These are phyloP conservation scores for Raphanus hybrid DNA, from an alignment of 441 rosid species.

Conservation along the genomic window DNA sequence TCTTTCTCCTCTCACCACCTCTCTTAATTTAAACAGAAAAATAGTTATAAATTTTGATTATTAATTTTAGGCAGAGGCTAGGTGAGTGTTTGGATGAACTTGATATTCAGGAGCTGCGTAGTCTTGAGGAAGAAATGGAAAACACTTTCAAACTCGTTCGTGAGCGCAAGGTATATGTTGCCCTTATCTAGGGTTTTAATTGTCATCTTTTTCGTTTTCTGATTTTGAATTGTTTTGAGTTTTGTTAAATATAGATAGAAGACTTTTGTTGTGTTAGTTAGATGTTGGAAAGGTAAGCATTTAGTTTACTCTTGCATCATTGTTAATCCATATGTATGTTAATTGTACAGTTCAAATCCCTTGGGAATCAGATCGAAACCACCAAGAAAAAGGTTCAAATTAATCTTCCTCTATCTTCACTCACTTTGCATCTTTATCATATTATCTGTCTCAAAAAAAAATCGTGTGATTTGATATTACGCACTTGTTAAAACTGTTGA, in stretches of 20 bases:
- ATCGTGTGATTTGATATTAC: not conserved
- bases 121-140: slow-evolving; percentile 64
- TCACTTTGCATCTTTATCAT: slow-evolving; percentile 15
- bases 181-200: slow-evolving; percentile 28
- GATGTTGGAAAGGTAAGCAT: not conserved
- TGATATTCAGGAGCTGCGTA: slow-evolving; percentile 46
- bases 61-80: slow-evolving; percentile 59
- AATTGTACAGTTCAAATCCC: slow-evolving; percentile 33
- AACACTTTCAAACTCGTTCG: slow-evolving; percentile 53
- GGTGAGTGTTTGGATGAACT: slow-evolving; percentile 61
- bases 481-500: slow-evolving; percentile 8
- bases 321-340: not conserved
- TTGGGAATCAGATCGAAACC: slow-evolving; percentile 58
- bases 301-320: too few species aligned
- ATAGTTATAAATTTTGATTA: not conserved
- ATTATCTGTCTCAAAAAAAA: not conserved
- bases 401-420: slow-evolving; percentile 23
- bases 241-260: slow-evolving; percentile 25
- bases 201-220: too few species aligned
- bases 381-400: slow-evolving; percentile 55
- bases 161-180: slow-evolving; percentile 59
- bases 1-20: not conserved
- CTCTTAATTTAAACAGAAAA: not conserved
- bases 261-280: slow-evolving; percentile 9
- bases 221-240: slow-evolving; percentile 27